Conservation (phyloP, 495 filamentous ascomycete genomes). For the Neurospora sp. region DNA sequence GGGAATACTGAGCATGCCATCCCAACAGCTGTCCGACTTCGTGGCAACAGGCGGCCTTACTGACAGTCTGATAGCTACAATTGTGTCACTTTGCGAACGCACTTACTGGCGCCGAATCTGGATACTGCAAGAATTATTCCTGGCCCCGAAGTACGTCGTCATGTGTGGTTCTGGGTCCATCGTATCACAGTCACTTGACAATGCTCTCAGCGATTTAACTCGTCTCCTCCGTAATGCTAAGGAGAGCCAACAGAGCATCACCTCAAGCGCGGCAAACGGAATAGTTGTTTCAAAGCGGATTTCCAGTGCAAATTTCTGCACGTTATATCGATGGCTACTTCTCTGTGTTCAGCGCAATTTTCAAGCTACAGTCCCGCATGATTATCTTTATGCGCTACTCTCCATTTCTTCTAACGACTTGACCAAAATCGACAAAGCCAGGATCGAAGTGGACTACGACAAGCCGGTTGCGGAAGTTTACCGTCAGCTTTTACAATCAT, state of each 20-base stretch:
- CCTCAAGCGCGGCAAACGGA: neutral
- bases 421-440: neutral
- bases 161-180: neutral
- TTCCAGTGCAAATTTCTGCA: rapidly evolving
- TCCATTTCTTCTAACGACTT: neutral
- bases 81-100: neutral
- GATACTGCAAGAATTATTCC: neutral
- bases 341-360: neutral
- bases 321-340: neutral
- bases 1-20: neutral
- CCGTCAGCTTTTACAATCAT: neutral
- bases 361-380: neutral
- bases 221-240: too few relatives aligned
- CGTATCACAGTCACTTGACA: neutral
- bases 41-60: neutral
- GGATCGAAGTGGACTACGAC: neutral
- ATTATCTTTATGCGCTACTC: neutral
- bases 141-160: neutral
- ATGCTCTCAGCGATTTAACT: neutral
- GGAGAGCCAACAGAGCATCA: too few relatives aligned
- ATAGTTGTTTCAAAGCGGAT: neutral
- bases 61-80: neutral
- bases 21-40: neutral
- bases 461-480: neutral
- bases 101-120: neutral